Conservation (phyloP, 148 eudicot species). For the Linanthus parryae region DNA sequence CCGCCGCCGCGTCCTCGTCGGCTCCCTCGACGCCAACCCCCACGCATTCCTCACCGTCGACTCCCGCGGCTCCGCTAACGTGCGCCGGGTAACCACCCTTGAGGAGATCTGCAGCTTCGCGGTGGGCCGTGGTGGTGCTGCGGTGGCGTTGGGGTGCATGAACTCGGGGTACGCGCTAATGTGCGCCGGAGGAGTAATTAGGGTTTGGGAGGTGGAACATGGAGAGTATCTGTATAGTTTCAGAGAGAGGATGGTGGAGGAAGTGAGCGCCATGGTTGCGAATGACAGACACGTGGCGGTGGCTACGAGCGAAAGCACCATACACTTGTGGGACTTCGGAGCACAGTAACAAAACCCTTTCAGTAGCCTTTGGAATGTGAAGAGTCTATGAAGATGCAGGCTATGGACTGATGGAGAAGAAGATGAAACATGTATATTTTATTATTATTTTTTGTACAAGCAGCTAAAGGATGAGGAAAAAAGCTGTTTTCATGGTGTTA, state of each 20-base stretch:
- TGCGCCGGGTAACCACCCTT: slow-evolving; percentile 33
- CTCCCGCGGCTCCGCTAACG: slow-evolving; percentile 43
- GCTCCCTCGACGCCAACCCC: slow-evolving; percentile 30
- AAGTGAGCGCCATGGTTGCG: slow-evolving; percentile 35
- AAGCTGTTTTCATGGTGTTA: too few species aligned
- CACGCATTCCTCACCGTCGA: slow-evolving; percentile 30
- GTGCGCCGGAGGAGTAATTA: slow-evolving; percentile 41
- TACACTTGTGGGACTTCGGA: slow-evolving; percentile 91
- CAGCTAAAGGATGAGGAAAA: too few species aligned
- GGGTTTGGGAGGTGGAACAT: slow-evolving; percentile 57
- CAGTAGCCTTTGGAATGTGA: too few species aligned
- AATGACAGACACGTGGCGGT: slow-evolving; percentile 61
- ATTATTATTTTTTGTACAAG: too few species aligned
- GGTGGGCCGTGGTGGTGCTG: slow-evolving; percentile 27
- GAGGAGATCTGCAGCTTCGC: slow-evolving; percentile 50
- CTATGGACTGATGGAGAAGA: too few species aligned
- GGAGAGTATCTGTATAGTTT: slow-evolving; percentile 48
- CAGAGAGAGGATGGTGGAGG: slow-evolving; percentile 56
- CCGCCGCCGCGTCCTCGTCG: slow-evolving; percentile 40
- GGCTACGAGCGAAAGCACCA: slow-evolving; percentile 26
- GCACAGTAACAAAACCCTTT: slow-evolving; percentile 36
- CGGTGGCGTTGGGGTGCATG: slow-evolving; percentile 53
- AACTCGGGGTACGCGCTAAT: slow-evolving; percentile 52
- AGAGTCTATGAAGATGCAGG: too few species aligned
- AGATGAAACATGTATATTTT: too few species aligned